Conservation (phyloP, 2,329 filamentous ascomycete genomes). For the Hymenoscyphus occultus region DNA sequence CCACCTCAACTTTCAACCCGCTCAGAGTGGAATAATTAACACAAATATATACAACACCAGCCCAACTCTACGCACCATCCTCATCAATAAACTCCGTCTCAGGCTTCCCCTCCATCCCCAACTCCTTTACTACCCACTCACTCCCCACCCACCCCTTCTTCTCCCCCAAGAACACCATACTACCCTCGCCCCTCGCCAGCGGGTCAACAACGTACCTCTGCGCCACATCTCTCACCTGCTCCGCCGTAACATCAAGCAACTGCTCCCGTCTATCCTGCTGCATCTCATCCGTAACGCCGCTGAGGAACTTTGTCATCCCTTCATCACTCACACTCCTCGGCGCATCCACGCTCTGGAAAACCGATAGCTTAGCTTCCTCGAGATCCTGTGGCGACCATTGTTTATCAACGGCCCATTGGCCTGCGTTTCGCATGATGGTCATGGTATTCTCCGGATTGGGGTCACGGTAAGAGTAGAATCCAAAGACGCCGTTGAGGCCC, state of each 20-base stretch:
- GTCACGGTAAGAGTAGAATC: constrained; percentile 95
- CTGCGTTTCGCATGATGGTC: constrained; percentile 78
- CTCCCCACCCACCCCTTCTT: constrained; percentile 75
- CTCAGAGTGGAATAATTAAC: constrained; percentile 2
- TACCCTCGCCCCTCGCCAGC: constrained; percentile 56
- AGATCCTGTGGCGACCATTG: constrained; percentile 81
- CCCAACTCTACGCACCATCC: not conserved
- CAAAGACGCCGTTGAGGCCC: constrained; percentile 79
- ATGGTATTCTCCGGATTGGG: constrained; percentile 90
- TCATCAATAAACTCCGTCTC: constrained; percentile 6
- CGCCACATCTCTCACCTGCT: constrained; percentile 77
- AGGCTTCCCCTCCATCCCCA: constrained; percentile 50
- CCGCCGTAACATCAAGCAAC: constrained; percentile 78
- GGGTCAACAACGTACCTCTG: constrained; percentile 76
- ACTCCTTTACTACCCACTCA: constrained; percentile 71
- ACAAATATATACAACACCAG: not conserved
- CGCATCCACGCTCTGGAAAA: constrained; percentile 90
- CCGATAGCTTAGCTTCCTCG: constrained; percentile 91
- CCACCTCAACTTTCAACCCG: not conserved
- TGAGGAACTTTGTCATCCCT: constrained; percentile 81
- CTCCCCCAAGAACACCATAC: constrained; percentile 75
- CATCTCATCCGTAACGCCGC: constrained; percentile 85
- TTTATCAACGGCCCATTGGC: constrained; percentile 77
- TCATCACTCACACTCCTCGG: constrained; percentile 84
- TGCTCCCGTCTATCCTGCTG: constrained; percentile 78